A percentile compares a stretch with the other conserved stretches of the same genome.
Conservation (phyloP, 2,329 filamentous ascomycete species). For the Bipolaris zeicola region DNA sequence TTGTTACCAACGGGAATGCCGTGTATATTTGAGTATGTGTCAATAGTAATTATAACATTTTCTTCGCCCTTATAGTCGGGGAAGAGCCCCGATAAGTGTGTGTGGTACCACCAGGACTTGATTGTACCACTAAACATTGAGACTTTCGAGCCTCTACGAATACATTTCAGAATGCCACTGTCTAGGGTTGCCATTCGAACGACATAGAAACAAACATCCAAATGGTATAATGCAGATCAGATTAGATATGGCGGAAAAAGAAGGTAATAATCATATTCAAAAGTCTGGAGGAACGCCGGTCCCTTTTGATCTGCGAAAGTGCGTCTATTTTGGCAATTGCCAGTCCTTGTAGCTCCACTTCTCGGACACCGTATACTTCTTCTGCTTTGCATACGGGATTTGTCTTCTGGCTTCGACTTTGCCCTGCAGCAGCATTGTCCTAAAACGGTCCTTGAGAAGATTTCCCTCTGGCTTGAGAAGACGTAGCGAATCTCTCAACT, state of each 20-base stretch:
- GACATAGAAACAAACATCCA: background rate
- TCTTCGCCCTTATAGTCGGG: too few species aligned
- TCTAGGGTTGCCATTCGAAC: background rate
- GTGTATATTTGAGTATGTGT: background rate
- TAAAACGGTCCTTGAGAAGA: constrained; percentile 86
- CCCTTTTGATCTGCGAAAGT: background rate
- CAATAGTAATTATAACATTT: too few species aligned
- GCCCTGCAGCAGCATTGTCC: constrained; percentile 84
- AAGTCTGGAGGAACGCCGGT: background rate
- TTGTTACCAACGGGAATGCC: background rate
- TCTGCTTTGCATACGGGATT: constrained; percentile 80
- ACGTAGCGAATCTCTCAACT: constrained; percentile 57
- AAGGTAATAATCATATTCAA: background rate
- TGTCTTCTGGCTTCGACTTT: constrained; percentile 84
- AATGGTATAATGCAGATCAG: background rate
- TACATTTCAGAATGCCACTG: background rate
- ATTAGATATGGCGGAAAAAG: background rate
- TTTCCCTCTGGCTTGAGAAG: constrained; percentile 89
- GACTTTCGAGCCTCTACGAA: too few species aligned
- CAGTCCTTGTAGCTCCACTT: constrained; percentile 99
- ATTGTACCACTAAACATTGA: too few species aligned
- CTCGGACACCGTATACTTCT: constrained; percentile 81
- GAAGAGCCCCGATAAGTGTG: too few species aligned
- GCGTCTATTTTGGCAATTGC: constrained; percentile 51
- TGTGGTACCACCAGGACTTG: too few species aligned